Conservation (phyloP, 2,329 filamentous ascomycete genomes). For the Colletotrichum shisoi region DNA sequence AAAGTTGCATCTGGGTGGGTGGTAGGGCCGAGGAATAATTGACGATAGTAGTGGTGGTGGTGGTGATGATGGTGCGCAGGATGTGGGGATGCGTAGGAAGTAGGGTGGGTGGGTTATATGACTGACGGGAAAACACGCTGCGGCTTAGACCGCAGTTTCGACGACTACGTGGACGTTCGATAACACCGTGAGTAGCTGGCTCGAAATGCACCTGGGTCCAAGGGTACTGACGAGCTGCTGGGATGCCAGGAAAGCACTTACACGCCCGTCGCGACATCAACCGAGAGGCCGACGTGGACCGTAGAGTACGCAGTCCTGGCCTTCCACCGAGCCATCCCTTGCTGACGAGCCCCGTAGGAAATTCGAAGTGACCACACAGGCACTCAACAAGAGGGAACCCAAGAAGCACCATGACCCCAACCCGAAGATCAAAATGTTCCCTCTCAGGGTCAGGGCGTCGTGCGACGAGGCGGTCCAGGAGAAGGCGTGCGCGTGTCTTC, state of each 20-base stretch:
- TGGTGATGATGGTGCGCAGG: no score
- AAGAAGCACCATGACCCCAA: not conserved
- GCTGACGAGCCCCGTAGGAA: not conserved
- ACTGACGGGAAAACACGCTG: no score
- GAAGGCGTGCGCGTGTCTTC: conserved; percentile 16
- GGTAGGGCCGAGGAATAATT: no score
- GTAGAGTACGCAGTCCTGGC: not conserved
- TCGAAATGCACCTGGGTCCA: no score
- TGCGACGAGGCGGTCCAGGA: not conserved
- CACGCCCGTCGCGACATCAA: not conserved
- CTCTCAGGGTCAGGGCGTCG: not conserved
- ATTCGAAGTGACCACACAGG: not conserved
- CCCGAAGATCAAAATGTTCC: not conserved
- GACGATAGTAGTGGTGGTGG: no score
- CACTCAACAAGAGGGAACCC: not conserved
- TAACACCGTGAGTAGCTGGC: not conserved
- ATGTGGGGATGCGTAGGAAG: no score
- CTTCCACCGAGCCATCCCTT: not conserved
- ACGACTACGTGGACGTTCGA: not conserved
- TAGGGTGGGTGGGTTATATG: no score
- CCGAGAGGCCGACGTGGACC: not conserved
- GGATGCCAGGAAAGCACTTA: not conserved
- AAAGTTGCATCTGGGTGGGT: no score
- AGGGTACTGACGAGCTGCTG: not conserved
- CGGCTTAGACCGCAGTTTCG: not conserved